Evolutionary conservation across 2,329 filamentous ascomycete genomes (phyloP).

Genomic region (Fusarium austroafricanum): DNA sequence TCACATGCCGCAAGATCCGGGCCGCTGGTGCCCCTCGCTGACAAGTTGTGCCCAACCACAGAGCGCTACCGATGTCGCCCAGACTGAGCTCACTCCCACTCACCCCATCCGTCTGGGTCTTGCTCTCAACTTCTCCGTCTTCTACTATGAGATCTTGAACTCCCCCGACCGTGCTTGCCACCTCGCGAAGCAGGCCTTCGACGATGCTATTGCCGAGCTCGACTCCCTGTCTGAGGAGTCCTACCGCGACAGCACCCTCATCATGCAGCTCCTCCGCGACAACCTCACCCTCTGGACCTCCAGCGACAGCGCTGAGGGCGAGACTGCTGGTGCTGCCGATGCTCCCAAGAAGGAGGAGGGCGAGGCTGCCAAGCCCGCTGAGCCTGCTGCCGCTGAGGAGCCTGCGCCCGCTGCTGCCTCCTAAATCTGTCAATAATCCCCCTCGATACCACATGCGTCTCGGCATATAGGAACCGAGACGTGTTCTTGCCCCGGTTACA

Average conservation of each 20-base stretch:
- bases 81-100: conserved; percentile 96
- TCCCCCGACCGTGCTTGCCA: conserved; percentile 98
- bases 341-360: conserved; percentile 70
- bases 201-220: conserved; percentile 97
- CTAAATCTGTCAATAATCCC: conserved; percentile 57
- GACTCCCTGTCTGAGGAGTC: conserved; percentile 98
- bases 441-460: conserved; percentile 55
- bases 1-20: conserved; percentile 47
- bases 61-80: conserved; percentile 99
- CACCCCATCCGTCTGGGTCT: conserved; percentile 98
- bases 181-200: conserved; percentile 98
- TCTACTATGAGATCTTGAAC: conserved; percentile 99
- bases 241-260: conserved; percentile 99
- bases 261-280: conserved; percentile 98
- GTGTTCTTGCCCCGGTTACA: conserved; percentile 48
- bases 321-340: conserved; percentile 69
- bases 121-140: conserved; percentile 98
- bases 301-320: conserved; percentile 85
- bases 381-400: conserved; percentile 55
- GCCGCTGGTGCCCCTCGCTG: conserved; percentile 68
- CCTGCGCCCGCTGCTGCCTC: conserved; percentile 62
- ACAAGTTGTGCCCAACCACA: conserved; percentile 90
- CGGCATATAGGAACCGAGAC: conserved; percentile 53
- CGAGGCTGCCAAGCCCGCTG: conserved; percentile 56
- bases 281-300: conserved; percentile 99